Evolutionary conservation across 169 alveolate species (phyloP).

Genomic region (Cryptosporidium sp.): DNA sequence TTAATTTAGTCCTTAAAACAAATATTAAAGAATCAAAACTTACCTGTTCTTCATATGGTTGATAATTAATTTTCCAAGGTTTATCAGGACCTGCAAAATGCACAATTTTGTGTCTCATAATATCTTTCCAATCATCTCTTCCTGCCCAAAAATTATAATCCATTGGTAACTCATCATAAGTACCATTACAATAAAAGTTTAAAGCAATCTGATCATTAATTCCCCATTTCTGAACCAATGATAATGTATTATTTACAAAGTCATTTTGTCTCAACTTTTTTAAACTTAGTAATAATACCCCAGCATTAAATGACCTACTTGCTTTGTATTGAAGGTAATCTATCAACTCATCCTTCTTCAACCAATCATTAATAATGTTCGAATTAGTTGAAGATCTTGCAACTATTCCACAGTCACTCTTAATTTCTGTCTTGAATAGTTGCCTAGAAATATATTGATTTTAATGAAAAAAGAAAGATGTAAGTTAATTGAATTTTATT

Average conservation of each 20-base stretch:
- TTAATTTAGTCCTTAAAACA: background rate
- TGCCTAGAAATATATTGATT: constrained; percentile 21
- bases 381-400: constrained; percentile 72
- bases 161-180: constrained; percentile 71
- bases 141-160: constrained; percentile 76
- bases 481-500: background rate
- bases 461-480: background rate
- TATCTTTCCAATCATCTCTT: constrained; percentile 48
- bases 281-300: constrained; percentile 51
- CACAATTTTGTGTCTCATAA: constrained; percentile 36
- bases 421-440: constrained; percentile 35
- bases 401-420: constrained; percentile 63
- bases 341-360: constrained; percentile 45
- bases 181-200: constrained; percentile 75
- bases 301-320: constrained; percentile 74
- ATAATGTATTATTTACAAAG: constrained; percentile 41
- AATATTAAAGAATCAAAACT: background rate
- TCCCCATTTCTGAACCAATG: constrained; percentile 75
- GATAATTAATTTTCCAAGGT: constrained; percentile 68
- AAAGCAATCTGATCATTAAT: constrained; percentile 73
- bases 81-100: constrained; percentile 74
- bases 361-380: constrained; percentile 65
- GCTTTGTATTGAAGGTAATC: constrained; percentile 20
- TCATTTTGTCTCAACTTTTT: constrained; percentile 40
- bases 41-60: constrained; percentile 73